Conservation (phyloP, 495 filamentous ascomycete genomes). For the Neurospora sp. region DNA sequence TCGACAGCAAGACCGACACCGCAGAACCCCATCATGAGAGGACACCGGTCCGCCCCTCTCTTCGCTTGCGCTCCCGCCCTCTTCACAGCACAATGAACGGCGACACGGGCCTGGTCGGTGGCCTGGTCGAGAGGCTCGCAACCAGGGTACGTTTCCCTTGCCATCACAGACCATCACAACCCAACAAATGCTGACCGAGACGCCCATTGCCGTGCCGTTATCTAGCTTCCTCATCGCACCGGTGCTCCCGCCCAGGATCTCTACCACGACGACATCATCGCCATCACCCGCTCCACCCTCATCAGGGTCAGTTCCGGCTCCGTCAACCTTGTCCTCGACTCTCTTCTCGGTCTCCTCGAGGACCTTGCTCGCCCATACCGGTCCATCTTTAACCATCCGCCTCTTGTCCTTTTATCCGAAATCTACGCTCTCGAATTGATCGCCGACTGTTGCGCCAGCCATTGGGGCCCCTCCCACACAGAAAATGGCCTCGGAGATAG, state of each 20-base stretch:
- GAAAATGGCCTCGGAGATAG: background rate
- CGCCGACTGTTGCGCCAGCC: conserved; percentile 51
- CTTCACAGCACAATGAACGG: conserved; percentile 43
- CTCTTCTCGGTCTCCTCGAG: conserved; percentile 42
- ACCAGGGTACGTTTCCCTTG: conserved; percentile 40
- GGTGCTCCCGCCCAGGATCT: conserved; percentile 48
- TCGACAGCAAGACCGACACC: background rate
- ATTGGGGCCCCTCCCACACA: conserved; percentile 31
- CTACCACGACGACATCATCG: conserved; percentile 50
- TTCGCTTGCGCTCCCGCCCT: conserved; percentile 8
- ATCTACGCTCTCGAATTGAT: conserved; percentile 49
- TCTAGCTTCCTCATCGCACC: conserved; percentile 53
- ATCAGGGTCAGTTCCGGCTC: conserved; percentile 47
- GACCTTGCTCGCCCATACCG: conserved; percentile 40
- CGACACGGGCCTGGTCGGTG: conserved; percentile 52
- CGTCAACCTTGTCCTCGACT: conserved; percentile 44
- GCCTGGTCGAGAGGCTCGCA: conserved; percentile 53
- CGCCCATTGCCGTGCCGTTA: background rate
- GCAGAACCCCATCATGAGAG: conserved; percentile 20
- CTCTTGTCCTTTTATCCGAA: conserved; percentile 48
- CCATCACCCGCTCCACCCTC: conserved; percentile 48
- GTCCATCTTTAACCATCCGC: conserved; percentile 33
- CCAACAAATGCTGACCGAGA: background rate
- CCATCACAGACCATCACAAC: background rate
- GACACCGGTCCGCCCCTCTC: conserved; percentile 10